Conservation (phyloP, 371 early-diverging fungal genomes). For the Haplosporangium sp. region DNA sequence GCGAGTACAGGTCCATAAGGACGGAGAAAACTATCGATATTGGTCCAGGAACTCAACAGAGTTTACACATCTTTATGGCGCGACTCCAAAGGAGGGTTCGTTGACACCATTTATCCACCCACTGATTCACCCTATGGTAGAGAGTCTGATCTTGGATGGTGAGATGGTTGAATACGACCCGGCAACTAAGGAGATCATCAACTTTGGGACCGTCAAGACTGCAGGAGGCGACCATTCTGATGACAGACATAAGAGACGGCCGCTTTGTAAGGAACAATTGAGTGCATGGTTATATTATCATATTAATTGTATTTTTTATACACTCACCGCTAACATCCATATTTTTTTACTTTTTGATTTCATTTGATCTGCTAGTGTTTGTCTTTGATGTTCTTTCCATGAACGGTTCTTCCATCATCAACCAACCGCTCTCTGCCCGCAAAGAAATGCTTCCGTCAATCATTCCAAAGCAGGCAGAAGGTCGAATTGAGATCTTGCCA, state of each 20-base stretch:
- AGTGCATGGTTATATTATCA: not conserved
- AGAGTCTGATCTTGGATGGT: conserved; percentile 73
- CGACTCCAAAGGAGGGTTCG: conserved; percentile 58
- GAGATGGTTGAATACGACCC: conserved; percentile 82
- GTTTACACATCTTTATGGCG: conserved; percentile 75
- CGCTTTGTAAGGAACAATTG: conserved; percentile 60
- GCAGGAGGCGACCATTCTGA: conserved; percentile 63
- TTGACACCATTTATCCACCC: conserved; percentile 62
- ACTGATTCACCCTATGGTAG: conserved; percentile 55
- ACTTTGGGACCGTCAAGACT: conserved; percentile 81
- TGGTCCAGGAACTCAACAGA: conserved; percentile 72
- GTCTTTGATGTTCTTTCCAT: conserved; percentile 80
- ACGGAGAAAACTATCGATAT: conserved; percentile 63
- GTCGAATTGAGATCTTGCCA: conserved; percentile 62
- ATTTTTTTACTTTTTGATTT: not conserved
- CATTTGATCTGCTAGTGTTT: conserved; percentile 52
- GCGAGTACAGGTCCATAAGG: conserved; percentile 77
- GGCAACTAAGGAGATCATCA: conserved; percentile 62
- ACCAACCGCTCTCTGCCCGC: conserved; percentile 65
- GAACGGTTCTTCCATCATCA: conserved; percentile 68
- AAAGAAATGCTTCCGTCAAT: conserved; percentile 60
- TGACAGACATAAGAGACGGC: conserved; percentile 57
- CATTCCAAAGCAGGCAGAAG: conserved; percentile 60
- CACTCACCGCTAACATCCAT: too few relatives aligned
- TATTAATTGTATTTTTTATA: not conserved